These are phyloP conservation scores for Colletotrichum chrysophilum DNA, from an alignment of 2,329 filamentous ascomycete genomes.

Conservation along the genomic window DNA sequence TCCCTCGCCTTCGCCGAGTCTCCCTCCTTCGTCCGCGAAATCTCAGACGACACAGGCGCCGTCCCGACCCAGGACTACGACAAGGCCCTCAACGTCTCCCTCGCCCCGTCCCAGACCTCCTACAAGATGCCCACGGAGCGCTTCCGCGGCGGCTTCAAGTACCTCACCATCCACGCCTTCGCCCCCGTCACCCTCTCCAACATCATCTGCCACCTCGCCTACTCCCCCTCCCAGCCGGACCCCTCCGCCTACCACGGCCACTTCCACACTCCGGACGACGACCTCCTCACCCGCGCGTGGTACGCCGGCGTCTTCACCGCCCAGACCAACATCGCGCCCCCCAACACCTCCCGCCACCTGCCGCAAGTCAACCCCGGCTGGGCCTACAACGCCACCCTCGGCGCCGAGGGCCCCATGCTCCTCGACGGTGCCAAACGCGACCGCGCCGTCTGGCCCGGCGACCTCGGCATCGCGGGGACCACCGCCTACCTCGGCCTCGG, in stretches of 20 bases:
- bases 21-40: conserved; percentile 24
- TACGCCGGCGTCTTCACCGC: conserved; percentile 46
- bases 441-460: conserved; percentile 61
- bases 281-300: conserved; percentile 52
- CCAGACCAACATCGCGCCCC: conserved; percentile 34
- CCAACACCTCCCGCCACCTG: conserved; percentile 32
- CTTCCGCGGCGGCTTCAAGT: conserved; percentile 49
- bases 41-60: conserved; percentile 28
- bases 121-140: conserved; percentile 31
- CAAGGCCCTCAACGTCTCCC: conserved; percentile 25
- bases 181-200: conserved; percentile 28
- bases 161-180: conserved; percentile 39
- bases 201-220: conserved; percentile 32
- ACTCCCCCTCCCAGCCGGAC: conserved; percentile 38
- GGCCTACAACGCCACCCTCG: conserved; percentile 36
- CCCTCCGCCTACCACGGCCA: conserved; percentile 48
- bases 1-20: conserved; percentile 29
- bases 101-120: background rate
- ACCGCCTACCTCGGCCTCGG: conserved; percentile 54
- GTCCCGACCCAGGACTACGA: conserved; percentile 26
- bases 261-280: conserved; percentile 45
- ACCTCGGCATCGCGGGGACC: conserved; percentile 60
- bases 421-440: conserved; percentile 62
- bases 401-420: conserved; percentile 34
- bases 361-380: conserved; percentile 45